These are phyloP conservation scores for Cornus florida DNA, from an alignment of 148 eudicot species.

Conservation along the genomic window DNA sequence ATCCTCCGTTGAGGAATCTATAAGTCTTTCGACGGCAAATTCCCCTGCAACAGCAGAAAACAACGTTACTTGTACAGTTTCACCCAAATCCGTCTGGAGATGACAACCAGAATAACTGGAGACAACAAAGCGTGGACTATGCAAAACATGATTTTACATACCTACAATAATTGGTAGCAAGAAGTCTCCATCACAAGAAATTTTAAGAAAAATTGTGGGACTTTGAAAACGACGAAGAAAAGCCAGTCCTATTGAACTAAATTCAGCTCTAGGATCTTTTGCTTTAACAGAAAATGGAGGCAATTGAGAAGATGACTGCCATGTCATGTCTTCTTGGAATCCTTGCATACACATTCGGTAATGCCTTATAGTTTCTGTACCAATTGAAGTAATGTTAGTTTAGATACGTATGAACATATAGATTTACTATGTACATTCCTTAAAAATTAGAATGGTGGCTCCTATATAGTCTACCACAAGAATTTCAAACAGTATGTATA, in stretches of 20 bases:
- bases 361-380: slow-evolving; percentile 68
- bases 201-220: slow-evolving; percentile 77
- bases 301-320: slow-evolving; percentile 33
- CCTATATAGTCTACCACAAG: too few species aligned
- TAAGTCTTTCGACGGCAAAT: slow-evolving; percentile 62
- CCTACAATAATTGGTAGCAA: slow-evolving; percentile 78
- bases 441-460: too few species aligned
- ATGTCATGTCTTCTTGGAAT: slow-evolving; percentile 44
- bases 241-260: slow-evolving; percentile 44
- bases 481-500: too few species aligned
- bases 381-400: slow-evolving; percentile 11
- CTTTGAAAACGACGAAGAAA: slow-evolving; percentile 58
- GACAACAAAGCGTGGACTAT: slow-evolving; percentile 11
- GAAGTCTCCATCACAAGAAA: slow-evolving; percentile 78
- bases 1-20: slow-evolving; percentile 55
- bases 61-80: not conserved
- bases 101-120: slow-evolving; percentile 10
- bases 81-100: not conserved
- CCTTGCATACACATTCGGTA: slow-evolving; percentile 58
- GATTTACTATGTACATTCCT: too few species aligned
- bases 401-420: not conserved
- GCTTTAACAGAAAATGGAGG: slow-evolving; percentile 36
- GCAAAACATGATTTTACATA: slow-evolving; percentile 23
- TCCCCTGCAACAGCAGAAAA: slow-evolving; percentile 52
- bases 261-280: slow-evolving; percentile 31